Percentiles rank a stretch among this genome's conserved stretches.
Evolutionary conservation across 495 filamentous ascomycete species (phyloP).

Genomic region (Penicillium pulvis): DNA sequence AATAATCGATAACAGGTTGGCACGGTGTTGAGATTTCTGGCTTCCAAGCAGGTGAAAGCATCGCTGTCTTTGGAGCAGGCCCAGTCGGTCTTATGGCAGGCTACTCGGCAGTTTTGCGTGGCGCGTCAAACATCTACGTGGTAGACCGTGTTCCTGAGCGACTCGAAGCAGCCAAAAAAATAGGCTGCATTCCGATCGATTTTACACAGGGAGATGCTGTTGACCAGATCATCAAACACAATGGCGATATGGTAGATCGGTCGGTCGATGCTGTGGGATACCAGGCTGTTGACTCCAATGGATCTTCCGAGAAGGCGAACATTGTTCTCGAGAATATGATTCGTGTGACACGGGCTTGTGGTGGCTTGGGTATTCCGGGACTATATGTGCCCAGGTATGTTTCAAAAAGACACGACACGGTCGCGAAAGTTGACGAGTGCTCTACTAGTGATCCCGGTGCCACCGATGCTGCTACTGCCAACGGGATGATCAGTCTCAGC

Average conservation of each 20-base stretch:
- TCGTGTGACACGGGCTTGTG: slow-evolving; percentile 46
- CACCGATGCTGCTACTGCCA: slow-evolving; percentile 44
- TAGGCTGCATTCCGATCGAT: slow-evolving; percentile 47
- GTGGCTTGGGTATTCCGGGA: slow-evolving; percentile 52
- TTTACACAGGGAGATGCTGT: slow-evolving; percentile 42
- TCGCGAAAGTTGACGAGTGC: neutral
- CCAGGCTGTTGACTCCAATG: slow-evolving; percentile 49
- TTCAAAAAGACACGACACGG: neutral
- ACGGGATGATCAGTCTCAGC: slow-evolving; percentile 57
- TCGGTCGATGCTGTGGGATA: slow-evolving; percentile 58
- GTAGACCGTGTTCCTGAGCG: slow-evolving; percentile 58
- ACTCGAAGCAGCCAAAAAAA: slow-evolving; percentile 52
- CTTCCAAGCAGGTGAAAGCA: slow-evolving; percentile 55
- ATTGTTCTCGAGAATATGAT: slow-evolving; percentile 52
- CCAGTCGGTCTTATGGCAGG: slow-evolving; percentile 61
- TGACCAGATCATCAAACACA: slow-evolving; percentile 36
- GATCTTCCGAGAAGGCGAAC: slow-evolving; percentile 44
- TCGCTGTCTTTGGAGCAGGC: slow-evolving; percentile 53
- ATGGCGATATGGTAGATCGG: slow-evolving; percentile 53
- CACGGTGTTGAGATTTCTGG: slow-evolving; percentile 56
- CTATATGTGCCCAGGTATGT: slow-evolving; percentile 42
- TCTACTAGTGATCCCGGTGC: slow-evolving; percentile 41
- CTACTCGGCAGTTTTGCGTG: slow-evolving; percentile 54
- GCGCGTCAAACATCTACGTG: slow-evolving; percentile 54
- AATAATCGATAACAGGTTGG: slow-evolving; percentile 41